These are phyloP conservation scores for Trichoderma pleuroti DNA, from an alignment of 2,329 filamentous ascomycete species.

Conservation along the genomic window DNA sequence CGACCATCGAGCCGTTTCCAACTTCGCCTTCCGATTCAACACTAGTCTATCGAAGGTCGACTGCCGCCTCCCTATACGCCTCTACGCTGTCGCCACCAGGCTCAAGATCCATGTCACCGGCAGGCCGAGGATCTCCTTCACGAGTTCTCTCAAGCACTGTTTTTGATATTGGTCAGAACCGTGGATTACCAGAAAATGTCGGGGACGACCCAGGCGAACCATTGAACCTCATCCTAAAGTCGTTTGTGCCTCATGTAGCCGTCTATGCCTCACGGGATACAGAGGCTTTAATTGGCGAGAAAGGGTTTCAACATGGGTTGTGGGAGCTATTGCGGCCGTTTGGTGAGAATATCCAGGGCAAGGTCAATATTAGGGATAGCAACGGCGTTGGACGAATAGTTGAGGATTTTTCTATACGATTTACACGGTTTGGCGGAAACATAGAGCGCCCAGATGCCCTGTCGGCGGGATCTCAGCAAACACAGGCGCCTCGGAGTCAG, in stretches of 20 bases:
- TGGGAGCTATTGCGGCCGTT: slow-evolving; percentile 86
- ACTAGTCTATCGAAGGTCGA: slow-evolving; percentile 52
- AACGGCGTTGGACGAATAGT: slow-evolving; percentile 76
- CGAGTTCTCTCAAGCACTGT: slow-evolving; percentile 56
- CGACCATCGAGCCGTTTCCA: slow-evolving; percentile 45
- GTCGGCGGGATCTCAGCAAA: slow-evolving; percentile 28
- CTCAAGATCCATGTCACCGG: slow-evolving; percentile 66
- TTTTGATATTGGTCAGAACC: slow-evolving; percentile 46
- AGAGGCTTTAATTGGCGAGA: slow-evolving; percentile 72
- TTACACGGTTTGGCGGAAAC: slow-evolving; percentile 65
- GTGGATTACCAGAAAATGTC: slow-evolving; percentile 43
- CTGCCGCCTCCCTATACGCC: slow-evolving; percentile 60
- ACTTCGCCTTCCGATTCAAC: slow-evolving; percentile 51
- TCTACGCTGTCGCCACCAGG: slow-evolving; percentile 65
- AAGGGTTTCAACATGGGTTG: slow-evolving; percentile 79
- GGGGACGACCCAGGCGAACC: slow-evolving; percentile 52
- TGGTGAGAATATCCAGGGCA: slow-evolving; percentile 82
- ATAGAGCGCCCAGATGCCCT: slow-evolving; percentile 49
- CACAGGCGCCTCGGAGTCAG: slow-evolving; percentile 38
- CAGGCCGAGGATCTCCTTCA: slow-evolving; percentile 56
- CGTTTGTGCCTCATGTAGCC: slow-evolving; percentile 85
- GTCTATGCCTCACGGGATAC: slow-evolving; percentile 85
- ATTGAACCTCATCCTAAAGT: slow-evolving; percentile 67
- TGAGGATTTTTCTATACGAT: slow-evolving; percentile 88
- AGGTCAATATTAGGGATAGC: slow-evolving; percentile 87